These are phyloP conservation scores for Fomitopsis pulvina DNA, from an alignment of 768 basidiomycete genomes.

Conservation along the genomic window DNA sequence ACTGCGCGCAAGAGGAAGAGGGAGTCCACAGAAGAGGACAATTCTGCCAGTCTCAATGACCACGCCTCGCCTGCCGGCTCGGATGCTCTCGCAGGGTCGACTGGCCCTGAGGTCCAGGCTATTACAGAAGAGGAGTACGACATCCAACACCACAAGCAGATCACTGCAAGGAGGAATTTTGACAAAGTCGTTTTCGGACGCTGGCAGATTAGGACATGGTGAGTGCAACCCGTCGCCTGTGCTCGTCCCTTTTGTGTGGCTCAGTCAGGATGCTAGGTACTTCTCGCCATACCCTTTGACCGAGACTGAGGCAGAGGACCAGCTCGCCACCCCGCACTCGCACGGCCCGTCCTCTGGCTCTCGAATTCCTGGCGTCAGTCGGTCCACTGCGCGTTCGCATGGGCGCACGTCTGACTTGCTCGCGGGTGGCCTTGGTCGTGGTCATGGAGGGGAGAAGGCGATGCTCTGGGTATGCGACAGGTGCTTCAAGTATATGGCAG, in stretches of 20 bases:
- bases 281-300: slow-evolving; percentile 86
- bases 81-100: slow-evolving; percentile 7
- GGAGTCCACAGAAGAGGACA: slow-evolving; percentile 5
- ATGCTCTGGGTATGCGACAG: slow-evolving; percentile 81
- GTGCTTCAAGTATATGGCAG: slow-evolving; percentile 96
- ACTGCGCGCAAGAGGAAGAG: slow-evolving; percentile 22
- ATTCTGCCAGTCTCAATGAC: slow-evolving; percentile 4
- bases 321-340: slow-evolving; percentile 14
- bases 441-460: slow-evolving; percentile 38
- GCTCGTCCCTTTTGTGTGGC: not conserved
- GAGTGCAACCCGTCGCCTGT: slow-evolving; percentile 21
- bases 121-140: slow-evolving; percentile 71
- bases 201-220: slow-evolving; percentile 90
- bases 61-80: slow-evolving; percentile 8
- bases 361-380: slow-evolving; percentile 41
- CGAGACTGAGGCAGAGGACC: slow-evolving; percentile 59
- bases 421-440: slow-evolving; percentile 52
- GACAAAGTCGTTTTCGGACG: slow-evolving; percentile 81
- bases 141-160: slow-evolving; percentile 58
- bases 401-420: slow-evolving; percentile 71
- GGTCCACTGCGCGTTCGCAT: slow-evolving; percentile 51
- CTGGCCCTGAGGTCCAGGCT: slow-evolving; percentile 8
- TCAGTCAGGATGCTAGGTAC: slow-evolving; percentile 50
- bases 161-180: slow-evolving; percentile 73
- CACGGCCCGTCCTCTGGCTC: slow-evolving; percentile 10